Evolutionary conservation across 495 filamentous ascomycete genomes (phyloP).

Genomic region (Penicillium coprophilum): DNA sequence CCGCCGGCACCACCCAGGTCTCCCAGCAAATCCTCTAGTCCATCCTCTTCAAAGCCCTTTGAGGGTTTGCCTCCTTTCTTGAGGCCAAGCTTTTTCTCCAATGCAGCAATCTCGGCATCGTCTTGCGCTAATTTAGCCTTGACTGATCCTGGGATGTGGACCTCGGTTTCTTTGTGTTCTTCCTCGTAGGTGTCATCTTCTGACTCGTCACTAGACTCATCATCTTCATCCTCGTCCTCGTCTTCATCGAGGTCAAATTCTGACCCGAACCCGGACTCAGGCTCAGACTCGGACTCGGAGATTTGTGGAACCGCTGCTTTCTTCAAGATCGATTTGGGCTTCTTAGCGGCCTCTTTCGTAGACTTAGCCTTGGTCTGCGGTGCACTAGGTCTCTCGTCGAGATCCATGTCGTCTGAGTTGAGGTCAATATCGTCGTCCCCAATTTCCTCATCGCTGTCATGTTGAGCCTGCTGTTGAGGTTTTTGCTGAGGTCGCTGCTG

Average conservation of each 20-base stretch:
- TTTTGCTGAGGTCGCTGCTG: conserved; percentile 9
- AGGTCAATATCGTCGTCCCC: conserved; percentile 25
- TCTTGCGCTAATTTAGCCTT: conserved; percentile 67
- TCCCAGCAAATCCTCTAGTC: conserved; percentile 75
- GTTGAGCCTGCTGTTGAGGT: conserved; percentile 1
- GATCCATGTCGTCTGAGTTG: conserved; percentile 22
- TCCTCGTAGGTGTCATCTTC: conserved; percentile 27
- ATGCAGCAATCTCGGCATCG: conserved; percentile 80
- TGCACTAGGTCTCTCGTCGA: conserved; percentile 2
- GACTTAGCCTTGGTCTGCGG: conserved; percentile 24
- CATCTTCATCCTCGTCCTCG: conserved; percentile 15
- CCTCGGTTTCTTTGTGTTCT: conserved; percentile 4
- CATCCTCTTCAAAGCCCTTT: conserved; percentile 80
- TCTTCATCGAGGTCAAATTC: conserved; percentile 17
- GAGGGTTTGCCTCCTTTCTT: conserved; percentile 74
- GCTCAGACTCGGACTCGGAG: conserved; percentile 12
- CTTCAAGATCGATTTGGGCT: conserved; percentile 48
- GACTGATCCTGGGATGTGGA: conserved; percentile 54
- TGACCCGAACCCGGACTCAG: not conserved
- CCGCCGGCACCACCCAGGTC: conserved; percentile 58
- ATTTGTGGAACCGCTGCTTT: conserved; percentile 27
- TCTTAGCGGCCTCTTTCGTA: conserved; percentile 25
- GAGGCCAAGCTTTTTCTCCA: conserved; percentile 87
- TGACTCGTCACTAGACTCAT: conserved; percentile 14
- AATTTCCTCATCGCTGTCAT: conserved; percentile 27